These are phyloP conservation scores for Metrosideros polymorpha DNA, from an alignment of 441 rosid genomes.

Conservation along the genomic window DNA sequence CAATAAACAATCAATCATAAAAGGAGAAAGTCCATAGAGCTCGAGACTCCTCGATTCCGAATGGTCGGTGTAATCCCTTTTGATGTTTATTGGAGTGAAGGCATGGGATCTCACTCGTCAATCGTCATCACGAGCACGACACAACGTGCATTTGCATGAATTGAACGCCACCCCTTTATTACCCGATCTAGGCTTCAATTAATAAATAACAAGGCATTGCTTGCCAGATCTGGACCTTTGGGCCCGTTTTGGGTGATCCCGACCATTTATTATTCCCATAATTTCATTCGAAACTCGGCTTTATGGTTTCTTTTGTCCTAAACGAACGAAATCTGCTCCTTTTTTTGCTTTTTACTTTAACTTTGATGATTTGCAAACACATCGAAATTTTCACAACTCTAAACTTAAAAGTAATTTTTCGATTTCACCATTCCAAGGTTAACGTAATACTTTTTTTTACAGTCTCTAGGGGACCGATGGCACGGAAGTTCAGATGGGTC, in stretches of 20 bases:
- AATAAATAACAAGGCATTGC: not conserved
- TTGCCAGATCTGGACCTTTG: not conserved
- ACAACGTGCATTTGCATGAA: not conserved
- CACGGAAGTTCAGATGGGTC: too few species aligned
- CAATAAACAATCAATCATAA: not conserved
- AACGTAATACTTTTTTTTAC: too few species aligned
- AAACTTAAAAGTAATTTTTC: not conserved
- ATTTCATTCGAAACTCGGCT: not conserved
- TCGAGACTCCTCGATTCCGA: not conserved
- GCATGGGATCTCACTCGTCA: too few species aligned
- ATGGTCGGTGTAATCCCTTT: not conserved
- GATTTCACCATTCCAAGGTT: not conserved
- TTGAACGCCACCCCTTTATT: not conserved
- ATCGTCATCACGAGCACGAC: not conserved
- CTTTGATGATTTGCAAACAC: not conserved
- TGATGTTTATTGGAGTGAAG: not conserved
- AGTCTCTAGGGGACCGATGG: too few species aligned
- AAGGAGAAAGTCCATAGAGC: not conserved
- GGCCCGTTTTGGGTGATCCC: not conserved
- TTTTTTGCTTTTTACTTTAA: not conserved
- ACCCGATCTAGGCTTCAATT: not conserved
- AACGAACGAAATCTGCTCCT: not conserved
- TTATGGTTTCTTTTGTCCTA: not conserved
- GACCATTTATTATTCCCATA: not conserved
- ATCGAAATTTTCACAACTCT: not conserved